A percentile compares a stretch with the other conserved stretches of the same genome.
Evolutionary conservation across 1,139 yeast species (phyloP).

Genomic region (Kodamaea fungicola): DNA sequence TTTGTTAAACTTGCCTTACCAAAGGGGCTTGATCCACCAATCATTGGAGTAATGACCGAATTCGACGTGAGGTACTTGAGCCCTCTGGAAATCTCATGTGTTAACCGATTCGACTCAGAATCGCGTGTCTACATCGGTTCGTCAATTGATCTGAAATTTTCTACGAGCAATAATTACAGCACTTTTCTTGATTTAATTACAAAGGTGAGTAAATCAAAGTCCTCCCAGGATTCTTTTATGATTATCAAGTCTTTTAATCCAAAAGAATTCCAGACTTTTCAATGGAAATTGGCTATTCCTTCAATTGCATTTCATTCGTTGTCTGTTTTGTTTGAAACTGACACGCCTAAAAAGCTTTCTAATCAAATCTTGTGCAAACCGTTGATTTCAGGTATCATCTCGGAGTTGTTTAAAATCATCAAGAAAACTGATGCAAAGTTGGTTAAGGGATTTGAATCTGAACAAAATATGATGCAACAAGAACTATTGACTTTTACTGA

Average conservation of each 20-base stretch:
- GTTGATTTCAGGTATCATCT: conserved; percentile 70
- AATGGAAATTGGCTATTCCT: conserved; percentile 84
- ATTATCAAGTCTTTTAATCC: conserved; percentile 50
- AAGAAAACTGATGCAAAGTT: conserved; percentile 76
- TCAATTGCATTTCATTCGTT: conserved; percentile 75
- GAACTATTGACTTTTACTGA: conserved; percentile 43
- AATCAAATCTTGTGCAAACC: conserved; percentile 81
- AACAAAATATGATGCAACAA: conserved; percentile 51
- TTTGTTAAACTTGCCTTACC: conserved; percentile 45
- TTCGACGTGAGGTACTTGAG: conserved; percentile 51
- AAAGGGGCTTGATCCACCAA: conserved; percentile 29
- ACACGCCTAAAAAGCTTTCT: conserved; percentile 54
- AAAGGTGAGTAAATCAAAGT: conserved; percentile 20
- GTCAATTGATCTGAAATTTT: conserved; percentile 17
- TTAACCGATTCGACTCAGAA: conserved; percentile 30
- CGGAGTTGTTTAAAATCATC: conserved; percentile 70
- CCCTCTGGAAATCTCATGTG: conserved; percentile 16
- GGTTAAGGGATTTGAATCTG: conserved; percentile 64
- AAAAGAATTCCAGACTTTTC: conserved; percentile 64
- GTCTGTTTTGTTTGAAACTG: conserved; percentile 67
- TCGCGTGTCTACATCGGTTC: conserved; percentile 41
- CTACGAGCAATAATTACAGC: conserved; percentile 21
- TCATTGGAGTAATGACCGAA: conserved; percentile 63
- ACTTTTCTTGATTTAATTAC: conserved; percentile 29
- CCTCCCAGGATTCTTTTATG: conserved; percentile 10